These are phyloP conservation scores for Asclepias syriaca DNA, from an alignment of 257 asterid species.

Conservation along the genomic window DNA sequence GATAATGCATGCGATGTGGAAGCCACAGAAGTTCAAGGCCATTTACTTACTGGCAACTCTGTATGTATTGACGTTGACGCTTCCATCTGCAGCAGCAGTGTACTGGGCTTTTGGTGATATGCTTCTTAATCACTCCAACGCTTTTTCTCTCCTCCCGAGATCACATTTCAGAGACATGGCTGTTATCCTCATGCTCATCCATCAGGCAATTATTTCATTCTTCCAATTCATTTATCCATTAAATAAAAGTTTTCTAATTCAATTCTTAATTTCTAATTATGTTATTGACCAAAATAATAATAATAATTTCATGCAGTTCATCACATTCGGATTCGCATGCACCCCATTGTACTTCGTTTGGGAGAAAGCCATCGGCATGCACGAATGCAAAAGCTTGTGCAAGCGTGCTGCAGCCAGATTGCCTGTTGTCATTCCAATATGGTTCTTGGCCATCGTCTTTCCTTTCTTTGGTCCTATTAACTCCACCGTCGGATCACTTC, in stretches of 20 bases:
- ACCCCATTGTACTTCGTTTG: slow-evolving; percentile 89
- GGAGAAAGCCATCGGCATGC: slow-evolving; percentile 95
- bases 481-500: slow-evolving; percentile 86
- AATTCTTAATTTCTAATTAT: neutral
- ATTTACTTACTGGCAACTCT: slow-evolving; percentile 69
- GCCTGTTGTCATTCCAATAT: slow-evolving; percentile 87
- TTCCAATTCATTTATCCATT: too few relatives aligned
- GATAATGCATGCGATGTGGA: slow-evolving; percentile 99
- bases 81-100: slow-evolving; percentile 87
- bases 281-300: too few relatives aligned
- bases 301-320: slow-evolving; percentile 45
- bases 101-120: slow-evolving; percentile 95
- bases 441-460: slow-evolving; percentile 90
- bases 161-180: slow-evolving; percentile 89
- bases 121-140: slow-evolving; percentile 89
- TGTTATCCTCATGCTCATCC: slow-evolving; percentile 88
- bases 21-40: slow-evolving; percentile 92
- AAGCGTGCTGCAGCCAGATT: slow-evolving; percentile 72
- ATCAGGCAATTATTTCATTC: slow-evolving; percentile 46
- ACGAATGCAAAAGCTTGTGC: slow-evolving; percentile 87
- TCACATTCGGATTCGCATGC: slow-evolving; percentile 96
- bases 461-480: slow-evolving; percentile 96
- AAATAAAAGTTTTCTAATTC: neutral
- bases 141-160: slow-evolving; percentile 78
- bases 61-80: slow-evolving; percentile 79